These are phyloP conservation scores for Sanguinoderma infundibulare DNA, from an alignment of 1,284 basidiomycete species.

Conservation along the genomic window DNA sequence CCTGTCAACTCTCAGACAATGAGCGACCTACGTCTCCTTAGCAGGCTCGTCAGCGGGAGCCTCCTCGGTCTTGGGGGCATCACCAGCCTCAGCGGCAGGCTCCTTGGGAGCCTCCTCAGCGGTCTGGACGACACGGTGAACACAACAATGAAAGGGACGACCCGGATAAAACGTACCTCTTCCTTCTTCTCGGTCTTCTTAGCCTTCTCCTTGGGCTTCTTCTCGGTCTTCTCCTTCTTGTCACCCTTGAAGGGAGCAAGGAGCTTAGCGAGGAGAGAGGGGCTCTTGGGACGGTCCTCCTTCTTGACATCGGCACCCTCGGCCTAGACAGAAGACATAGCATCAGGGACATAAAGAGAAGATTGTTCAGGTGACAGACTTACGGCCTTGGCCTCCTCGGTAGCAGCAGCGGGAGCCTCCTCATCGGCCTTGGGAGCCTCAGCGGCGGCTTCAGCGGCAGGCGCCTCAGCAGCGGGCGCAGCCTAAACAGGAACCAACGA, in stretches of 20 bases:
- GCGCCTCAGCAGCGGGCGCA: constrained; percentile 32
- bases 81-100: constrained; percentile 36
- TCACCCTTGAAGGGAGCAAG: constrained; percentile 67
- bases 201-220: constrained; percentile 67
- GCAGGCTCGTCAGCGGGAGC: constrained; percentile 50
- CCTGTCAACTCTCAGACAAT: not conserved
- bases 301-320: constrained; percentile 61
- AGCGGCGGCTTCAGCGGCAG: constrained; percentile 39
- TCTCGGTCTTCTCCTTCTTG: constrained; percentile 45
- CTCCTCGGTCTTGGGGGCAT: constrained; percentile 40
- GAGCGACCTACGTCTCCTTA: constrained; percentile 58
- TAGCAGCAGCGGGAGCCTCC: constrained; percentile 40
- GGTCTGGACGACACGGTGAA: constrained; percentile 26
- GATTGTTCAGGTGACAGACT: constrained; percentile 30
- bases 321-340: constrained; percentile 21
- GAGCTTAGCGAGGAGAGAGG: constrained; percentile 70
- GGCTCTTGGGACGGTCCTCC: constrained; percentile 79
- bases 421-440: constrained; percentile 42
- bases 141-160: not conserved
- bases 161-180: constrained; percentile 43
- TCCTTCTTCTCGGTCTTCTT: constrained; percentile 72
- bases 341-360: constrained; percentile 9
- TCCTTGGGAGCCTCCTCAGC: constrained; percentile 36
- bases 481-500: constrained; percentile 1
- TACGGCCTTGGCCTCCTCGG: constrained; percentile 68